Evolutionary conservation across 2,329 filamentous ascomycete genomes (phyloP), one percentile per base, ranked within the genome.

Genomic region (Conoideocrella luteorostrata): DNA sequence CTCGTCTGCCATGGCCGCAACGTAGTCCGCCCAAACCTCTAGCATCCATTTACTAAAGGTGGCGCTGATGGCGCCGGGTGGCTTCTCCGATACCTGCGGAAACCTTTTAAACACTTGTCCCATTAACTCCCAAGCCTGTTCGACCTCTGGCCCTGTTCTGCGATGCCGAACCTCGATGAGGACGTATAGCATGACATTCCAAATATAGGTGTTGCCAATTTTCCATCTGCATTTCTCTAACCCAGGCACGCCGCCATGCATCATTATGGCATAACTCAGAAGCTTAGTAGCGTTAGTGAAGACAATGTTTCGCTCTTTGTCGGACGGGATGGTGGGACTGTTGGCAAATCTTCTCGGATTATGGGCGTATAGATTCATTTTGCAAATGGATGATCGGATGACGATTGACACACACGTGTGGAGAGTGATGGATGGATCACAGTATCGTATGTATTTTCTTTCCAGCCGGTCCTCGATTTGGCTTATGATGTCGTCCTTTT

Each of bases 141-240:
- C 59, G 10, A 61, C 51, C 20, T 61, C 56, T 10, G 52, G 46
- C 1, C 57, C 54, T 11, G 41, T 54, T 47, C 51, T 54, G 15
- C 54, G 52, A 22, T 53, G 51, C 22, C 55, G 51, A 23, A 48
- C 47, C 38, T 57, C 59, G 36, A 61, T 55, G 20, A 62, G 57
- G 39, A 59, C 56, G 41, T 55, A 58, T 4, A 61, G 52, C 13
- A 60, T 46, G 3, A 53, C 54, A 41, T 60, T 54, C 59, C 60
- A 63, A 13, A 62, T 39, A 41, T 55, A 52, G 26, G 50, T 53
- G 13, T 54, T 52, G 35, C 55, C 51, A n/a, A 58, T 47, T 20
- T 52, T 53, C 55, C 55, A 55, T 41, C 28, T 49, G 34, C 53
- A 62, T 40, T 59, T 60, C 2, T 52, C 46, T 5, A 63, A 43